phyloP scores from a whole-genome alignment of 2,329 filamentous ascomycete species.

The Calonectria henricotiae region DNA sequence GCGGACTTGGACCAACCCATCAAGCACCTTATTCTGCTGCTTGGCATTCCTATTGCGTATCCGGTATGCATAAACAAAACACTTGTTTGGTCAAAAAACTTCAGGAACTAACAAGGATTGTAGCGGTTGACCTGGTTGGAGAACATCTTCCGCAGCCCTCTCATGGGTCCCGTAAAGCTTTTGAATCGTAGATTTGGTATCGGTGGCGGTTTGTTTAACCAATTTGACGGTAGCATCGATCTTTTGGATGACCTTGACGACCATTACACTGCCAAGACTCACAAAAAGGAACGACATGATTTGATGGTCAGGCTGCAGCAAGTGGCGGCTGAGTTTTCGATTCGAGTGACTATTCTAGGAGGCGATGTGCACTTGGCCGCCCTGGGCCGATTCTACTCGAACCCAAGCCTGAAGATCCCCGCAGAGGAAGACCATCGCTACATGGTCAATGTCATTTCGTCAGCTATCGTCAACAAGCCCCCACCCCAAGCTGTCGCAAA shows the following conservation, averaged over 20 bases:
- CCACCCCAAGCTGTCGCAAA: slow-evolving; percentile 91
- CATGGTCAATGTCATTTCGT: slow-evolving; percentile 95
- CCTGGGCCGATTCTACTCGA: slow-evolving; percentile 94
- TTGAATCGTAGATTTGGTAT: slow-evolving; percentile 92
- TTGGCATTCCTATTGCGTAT: slow-evolving; percentile 91
- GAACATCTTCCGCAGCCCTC: slow-evolving; percentile 88
- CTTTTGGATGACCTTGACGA: slow-evolving; percentile 94
- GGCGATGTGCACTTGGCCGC: slow-evolving; percentile 96
- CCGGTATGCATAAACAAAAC: slow-evolving; percentile 68
- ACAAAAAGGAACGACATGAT: slow-evolving; percentile 88
- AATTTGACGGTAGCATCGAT: slow-evolving; percentile 94
- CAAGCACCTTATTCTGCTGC: slow-evolving; percentile 88
- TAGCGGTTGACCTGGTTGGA: slow-evolving; percentile 95
- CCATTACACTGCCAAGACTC: slow-evolving; percentile 93
- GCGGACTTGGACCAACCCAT: slow-evolving; percentile 81
- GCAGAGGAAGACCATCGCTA: slow-evolving; percentile 91
- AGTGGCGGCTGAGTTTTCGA: slow-evolving; percentile 87
- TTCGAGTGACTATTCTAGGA: slow-evolving; percentile 92
- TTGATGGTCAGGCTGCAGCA: slow-evolving; percentile 87
- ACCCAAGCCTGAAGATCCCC: slow-evolving; percentile 83
- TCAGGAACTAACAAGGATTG: slow-evolving; percentile 34
- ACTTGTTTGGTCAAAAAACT: slow-evolving; percentile 51
- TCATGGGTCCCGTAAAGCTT: slow-evolving; percentile 91
- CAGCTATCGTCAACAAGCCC: slow-evolving; percentile 96
- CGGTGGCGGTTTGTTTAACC: slow-evolving; percentile 89